Evolutionary conservation across 441 rosid species (phyloP).

Genomic region (Arabidopsis lyrata): DNA sequence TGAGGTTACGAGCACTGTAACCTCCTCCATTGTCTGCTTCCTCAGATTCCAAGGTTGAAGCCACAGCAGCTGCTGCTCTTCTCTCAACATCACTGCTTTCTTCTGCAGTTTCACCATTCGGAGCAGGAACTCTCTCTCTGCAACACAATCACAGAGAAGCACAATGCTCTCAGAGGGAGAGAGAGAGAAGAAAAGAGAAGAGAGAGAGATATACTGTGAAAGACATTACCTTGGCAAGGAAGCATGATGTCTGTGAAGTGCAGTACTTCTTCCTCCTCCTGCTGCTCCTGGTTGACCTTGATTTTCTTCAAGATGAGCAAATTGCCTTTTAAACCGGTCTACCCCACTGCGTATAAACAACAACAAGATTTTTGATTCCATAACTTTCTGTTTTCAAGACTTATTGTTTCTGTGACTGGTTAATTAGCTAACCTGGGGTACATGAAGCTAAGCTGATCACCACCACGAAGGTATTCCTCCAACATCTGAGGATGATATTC

Average conservation of each 20-base stretch:
- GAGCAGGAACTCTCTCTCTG: constrained; percentile 86
- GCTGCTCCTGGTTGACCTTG: constrained; percentile 63
- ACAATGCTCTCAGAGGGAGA: constrained; percentile 30
- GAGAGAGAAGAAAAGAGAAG: neutral
- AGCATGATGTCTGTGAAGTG: constrained; percentile 91
- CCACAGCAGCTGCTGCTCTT: constrained; percentile 62
- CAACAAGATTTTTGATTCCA: constrained; percentile 10
- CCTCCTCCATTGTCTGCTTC: constrained; percentile 52
- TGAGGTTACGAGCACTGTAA: constrained; percentile 70
- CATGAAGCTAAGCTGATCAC: constrained; percentile 97
- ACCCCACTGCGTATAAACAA: constrained; percentile 75
- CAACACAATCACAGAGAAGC: constrained; percentile 22
- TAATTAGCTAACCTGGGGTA: constrained; percentile 79
- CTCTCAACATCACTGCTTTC: constrained; percentile 55
- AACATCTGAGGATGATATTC: constrained; percentile 99
- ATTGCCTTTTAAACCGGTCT: constrained; percentile 95
- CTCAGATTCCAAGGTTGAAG: constrained; percentile 57
- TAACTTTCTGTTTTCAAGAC: constrained; percentile 3
- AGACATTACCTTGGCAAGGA: constrained; percentile 86
- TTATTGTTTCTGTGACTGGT: constrained; percentile 17
- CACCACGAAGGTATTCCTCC: constrained; percentile 92
- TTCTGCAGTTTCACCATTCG: constrained; percentile 56
- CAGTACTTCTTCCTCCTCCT: constrained; percentile 53
- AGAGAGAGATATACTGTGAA: constrained; percentile 19
- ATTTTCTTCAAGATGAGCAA: constrained; percentile 97